Conservation (phyloP, 192 early-diverging fungal genomes). For the Backusella psychrophila region DNA sequence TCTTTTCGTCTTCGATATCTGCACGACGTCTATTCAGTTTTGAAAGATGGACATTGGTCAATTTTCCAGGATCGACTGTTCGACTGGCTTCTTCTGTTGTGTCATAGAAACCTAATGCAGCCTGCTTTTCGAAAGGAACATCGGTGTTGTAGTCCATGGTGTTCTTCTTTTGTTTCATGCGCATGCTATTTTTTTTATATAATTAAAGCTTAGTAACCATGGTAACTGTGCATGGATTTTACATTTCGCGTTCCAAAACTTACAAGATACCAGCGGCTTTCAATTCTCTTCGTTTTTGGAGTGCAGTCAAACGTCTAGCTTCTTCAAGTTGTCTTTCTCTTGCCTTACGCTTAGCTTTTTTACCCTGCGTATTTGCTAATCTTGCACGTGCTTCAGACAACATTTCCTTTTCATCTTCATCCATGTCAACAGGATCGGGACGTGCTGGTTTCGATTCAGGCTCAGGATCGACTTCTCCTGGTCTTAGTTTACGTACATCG, state of each 20-base stretch:
- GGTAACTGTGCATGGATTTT: not conserved
- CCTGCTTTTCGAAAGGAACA: constrained; percentile 89
- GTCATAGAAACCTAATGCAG: constrained; percentile 91
- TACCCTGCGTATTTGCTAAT: constrained; percentile 99
- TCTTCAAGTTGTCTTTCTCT: constrained; percentile 97
- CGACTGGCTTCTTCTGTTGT: constrained; percentile 80
- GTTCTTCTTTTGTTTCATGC: constrained; percentile 68
- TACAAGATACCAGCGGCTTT: constrained; percentile 97
- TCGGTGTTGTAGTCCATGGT: constrained; percentile 95
- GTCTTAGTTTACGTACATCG: constrained; percentile 81
- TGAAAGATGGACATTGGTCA: constrained; percentile 70
- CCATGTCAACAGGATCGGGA: constrained; percentile 99
- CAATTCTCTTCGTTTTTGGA: constrained; percentile 95
- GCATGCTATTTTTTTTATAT: constrained; percentile 20
- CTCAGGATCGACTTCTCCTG: constrained; percentile 97
- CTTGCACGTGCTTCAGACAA: constrained; percentile 95
- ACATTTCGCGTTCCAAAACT: constrained; percentile 7
- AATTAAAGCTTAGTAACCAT: not conserved
- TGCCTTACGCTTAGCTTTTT: constrained; percentile 99
- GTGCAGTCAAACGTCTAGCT: constrained; percentile 78
- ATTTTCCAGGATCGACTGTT: constrained; percentile 53
- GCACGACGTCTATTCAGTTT: constrained; percentile 85
- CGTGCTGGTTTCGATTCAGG: constrained; percentile 96
- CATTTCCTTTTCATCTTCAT: constrained; percentile 99
- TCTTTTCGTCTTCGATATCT: constrained; percentile 82